Conservation (phyloP, 805 yeast genomes). For the Candida ascalaphidarum region DNA sequence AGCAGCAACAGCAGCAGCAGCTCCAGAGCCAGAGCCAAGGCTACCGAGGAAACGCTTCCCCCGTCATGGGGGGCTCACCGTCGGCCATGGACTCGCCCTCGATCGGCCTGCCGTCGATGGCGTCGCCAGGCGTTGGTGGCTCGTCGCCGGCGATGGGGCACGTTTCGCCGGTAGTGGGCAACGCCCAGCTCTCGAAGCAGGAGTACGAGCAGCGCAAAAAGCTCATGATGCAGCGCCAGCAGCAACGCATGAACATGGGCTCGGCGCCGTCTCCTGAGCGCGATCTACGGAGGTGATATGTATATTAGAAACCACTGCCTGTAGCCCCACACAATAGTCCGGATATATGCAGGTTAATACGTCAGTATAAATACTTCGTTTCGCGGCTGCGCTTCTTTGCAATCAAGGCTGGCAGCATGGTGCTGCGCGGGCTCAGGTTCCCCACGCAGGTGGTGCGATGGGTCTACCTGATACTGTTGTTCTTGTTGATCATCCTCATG, state of each 20-base stretch:
- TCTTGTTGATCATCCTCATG: conserved; percentile 22
- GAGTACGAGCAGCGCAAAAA: conserved; percentile 31
- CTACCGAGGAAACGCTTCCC: background rate
- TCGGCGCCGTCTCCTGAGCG: too few relatives aligned
- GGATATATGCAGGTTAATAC: too few relatives aligned
- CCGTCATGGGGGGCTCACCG: conserved; percentile 3
- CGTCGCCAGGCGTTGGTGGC: conserved; percentile 2
- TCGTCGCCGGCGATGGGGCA: conserved; percentile 4
- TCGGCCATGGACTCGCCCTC: conserved; percentile 7
- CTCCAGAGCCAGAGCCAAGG: too few relatives aligned
- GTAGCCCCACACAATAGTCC: too few relatives aligned
- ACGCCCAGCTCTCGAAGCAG: conserved; percentile 13
- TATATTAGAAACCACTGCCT: too few relatives aligned
- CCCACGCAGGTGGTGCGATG: conserved; percentile 21
- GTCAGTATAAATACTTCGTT: too few relatives aligned
- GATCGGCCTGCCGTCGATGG: conserved; percentile 3
- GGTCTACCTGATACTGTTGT: conserved; percentile 38
- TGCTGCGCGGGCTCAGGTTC: too few relatives aligned
- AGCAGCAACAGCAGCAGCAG: conserved; percentile 11
- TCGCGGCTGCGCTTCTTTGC: too few relatives aligned
- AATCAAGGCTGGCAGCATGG: too few relatives aligned
- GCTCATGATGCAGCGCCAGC: conserved; percentile 23
- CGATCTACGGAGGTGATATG: too few relatives aligned
- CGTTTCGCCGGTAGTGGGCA: conserved; percentile 4
- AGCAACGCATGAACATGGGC: too few relatives aligned